Evolutionary conservation across 805 yeast genomes (phyloP), one percentile per base, ranked within the genome.

Genomic region (Starmerella kuoi): DNA sequence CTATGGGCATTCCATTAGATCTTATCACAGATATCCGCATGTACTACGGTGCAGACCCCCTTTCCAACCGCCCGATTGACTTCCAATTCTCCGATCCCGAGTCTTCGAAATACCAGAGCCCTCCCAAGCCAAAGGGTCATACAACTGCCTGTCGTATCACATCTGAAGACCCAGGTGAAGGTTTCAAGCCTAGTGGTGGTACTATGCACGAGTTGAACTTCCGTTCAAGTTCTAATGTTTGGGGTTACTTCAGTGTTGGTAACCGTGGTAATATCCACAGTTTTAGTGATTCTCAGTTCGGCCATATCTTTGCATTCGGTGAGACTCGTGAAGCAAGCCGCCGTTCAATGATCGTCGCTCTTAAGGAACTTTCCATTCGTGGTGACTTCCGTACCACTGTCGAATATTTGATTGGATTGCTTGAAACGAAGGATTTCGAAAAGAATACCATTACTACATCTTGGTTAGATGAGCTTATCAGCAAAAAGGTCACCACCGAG

Each of bases 91-190:
- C 76, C 47, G 68, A 77, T 34, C 81, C 79, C 54, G 76, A 72
- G 44, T 71, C 93, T 22, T 68, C 76, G 51, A 72, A 76, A 53
- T 73, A 79, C 43, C 99, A 91, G 68, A 77, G 96, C 63, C 76
- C 76, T 55, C 99, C 99, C 28, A 73, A 71, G 53, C 98, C 99
- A 55, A 86, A 85, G 69, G 99, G 99, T 47, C 99, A 91, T 65
- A 83, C 95, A 65, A 91, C 97, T 37, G 98, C 98, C 40, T 88
- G 97, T 68, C 86, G 99, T 70, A 91, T 91, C 63, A 91, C 98
- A 27, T 84, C 95, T 12, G 99, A 91, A 66, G 99, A 91, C 66
- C 99, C 99, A 37, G 93, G 94, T 60, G 96, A 88, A 68, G 99
- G 98, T 37, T 91, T 91, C 74, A 91, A 91, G 65, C 99, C 99